Evolutionary conservation across 2,329 filamentous ascomycete genomes (phyloP), one percentile per base, ranked within the genome.

Genomic region (Ceratocystis variospora): DNA sequence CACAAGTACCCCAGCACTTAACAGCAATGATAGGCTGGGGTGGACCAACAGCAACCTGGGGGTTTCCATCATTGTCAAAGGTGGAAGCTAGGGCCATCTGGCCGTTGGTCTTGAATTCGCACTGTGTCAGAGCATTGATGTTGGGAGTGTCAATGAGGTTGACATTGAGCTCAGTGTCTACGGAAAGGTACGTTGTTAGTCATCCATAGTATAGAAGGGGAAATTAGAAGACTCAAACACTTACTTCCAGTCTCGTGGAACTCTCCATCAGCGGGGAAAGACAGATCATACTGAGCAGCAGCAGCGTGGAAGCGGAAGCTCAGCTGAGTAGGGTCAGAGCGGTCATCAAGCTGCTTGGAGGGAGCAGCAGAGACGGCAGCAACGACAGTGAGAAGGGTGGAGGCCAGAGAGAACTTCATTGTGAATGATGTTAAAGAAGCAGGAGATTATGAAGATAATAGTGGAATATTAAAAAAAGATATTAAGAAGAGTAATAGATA

Each of bases 281-380:
- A 67, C 64, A 82, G 70, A 1, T 73, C 68, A 70, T 80, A 81
- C 2, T 73, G 72, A 17, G 74, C 74, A 6, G 77, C 74, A 2
- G 74, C 77, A 45, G 74, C 76, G 69, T 78, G 74, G 70, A 81
- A 79, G 22, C 71, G 77, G 62, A 81, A 73, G 67, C 78, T 73
- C 3, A 77, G 76, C 5, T 74, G 75, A 55, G 77, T 75, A 41
- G 37, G 37, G 17, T 72, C 71, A 45, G 74, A 72, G 10, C 68
- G 68, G 28, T 46, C 53, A 15, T 67, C 61, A 19, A 69, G 37
- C n/a, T 53, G 37, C 15, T 55, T 12, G n/a, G 68, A 55, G 25
- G 63, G 63, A 37, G 61, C 59, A 41, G 67, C 67, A 33, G 66
- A 55, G 59, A 63, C 63, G 19, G 64, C 53, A 50, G 64, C 57